These are phyloP conservation scores for Starmerella stigmatis DNA, from an alignment of 805 yeast species.

Conservation along the genomic window DNA sequence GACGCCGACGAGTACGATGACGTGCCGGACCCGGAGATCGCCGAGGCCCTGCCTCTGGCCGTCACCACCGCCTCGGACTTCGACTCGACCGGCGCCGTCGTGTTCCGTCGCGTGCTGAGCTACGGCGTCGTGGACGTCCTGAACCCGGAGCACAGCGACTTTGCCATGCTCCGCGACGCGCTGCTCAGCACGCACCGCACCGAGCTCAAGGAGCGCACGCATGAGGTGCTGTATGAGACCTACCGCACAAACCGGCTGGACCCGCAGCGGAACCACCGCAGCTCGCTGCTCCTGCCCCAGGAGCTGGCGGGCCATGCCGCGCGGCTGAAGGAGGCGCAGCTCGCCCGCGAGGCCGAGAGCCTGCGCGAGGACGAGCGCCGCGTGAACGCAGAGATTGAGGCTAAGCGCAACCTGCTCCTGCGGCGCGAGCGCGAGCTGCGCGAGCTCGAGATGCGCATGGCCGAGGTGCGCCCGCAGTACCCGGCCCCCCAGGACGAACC, in stretches of 20 bases:
- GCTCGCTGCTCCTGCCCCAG: slow-evolving; percentile 31
- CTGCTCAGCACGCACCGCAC: slow-evolving; percentile 72
- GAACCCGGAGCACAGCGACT: slow-evolving; percentile 77
- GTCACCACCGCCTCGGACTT: slow-evolving; percentile 61
- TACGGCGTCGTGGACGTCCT: slow-evolving; percentile 87
- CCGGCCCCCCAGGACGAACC: background rate
- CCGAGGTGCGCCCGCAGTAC: slow-evolving; percentile 17
- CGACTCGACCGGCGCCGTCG: slow-evolving; percentile 50
- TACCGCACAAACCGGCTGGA: slow-evolving; percentile 35
- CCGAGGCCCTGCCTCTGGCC: slow-evolving; percentile 60
- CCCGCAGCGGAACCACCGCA: slow-evolving; percentile 23
- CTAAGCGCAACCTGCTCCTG: slow-evolving; percentile 29
- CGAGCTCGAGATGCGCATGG: slow-evolving; percentile 29
- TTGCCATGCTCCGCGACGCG: slow-evolving; percentile 68
- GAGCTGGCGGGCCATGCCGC: slow-evolving; percentile 34
- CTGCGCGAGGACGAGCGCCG: slow-evolving; percentile 33
- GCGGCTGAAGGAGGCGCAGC: slow-evolving; percentile 34
- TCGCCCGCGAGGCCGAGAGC: slow-evolving; percentile 33
- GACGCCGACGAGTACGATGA: slow-evolving; percentile 46
- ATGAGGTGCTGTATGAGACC: slow-evolving; percentile 63
- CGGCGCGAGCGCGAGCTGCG: slow-evolving; percentile 35
- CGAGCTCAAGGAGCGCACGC: slow-evolving; percentile 75
- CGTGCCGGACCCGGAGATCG: slow-evolving; percentile 22
- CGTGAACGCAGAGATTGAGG: slow-evolving; percentile 33
- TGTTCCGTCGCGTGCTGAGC: slow-evolving; percentile 72